A percentile compares a stretch with the other conserved stretches of the same genome.
Conservation (phyloP, 371 early-diverging fungal genomes). For the Mortierella sp. region DNA sequence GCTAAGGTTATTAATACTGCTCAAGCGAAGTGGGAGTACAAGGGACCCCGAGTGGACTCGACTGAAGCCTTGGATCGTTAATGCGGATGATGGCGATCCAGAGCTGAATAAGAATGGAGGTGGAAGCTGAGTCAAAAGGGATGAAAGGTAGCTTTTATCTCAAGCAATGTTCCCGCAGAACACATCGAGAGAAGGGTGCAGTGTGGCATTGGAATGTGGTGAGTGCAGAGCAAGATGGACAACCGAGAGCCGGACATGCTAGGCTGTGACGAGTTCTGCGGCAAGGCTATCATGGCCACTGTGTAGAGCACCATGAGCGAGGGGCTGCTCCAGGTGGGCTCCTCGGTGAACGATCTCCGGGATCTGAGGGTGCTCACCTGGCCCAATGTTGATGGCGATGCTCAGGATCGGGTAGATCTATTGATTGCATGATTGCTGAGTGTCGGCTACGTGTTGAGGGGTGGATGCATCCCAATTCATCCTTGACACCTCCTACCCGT, state of each 20-base stretch:
- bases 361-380: neutral
- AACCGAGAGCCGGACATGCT: too few relatives aligned
- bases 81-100: too few relatives aligned
- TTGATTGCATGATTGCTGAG: neutral
- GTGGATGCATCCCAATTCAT: slow-evolving; percentile 25
- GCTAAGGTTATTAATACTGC: slow-evolving; percentile 16
- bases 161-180: neutral
- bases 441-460: slow-evolving; percentile 5
- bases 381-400: neutral
- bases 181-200: slow-evolving; percentile 5
- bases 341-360: too few relatives aligned
- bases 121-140: neutral
- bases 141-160: slow-evolving; percentile 3
- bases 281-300: too few relatives aligned
- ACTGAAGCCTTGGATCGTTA: too few relatives aligned
- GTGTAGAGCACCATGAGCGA: too few relatives aligned
- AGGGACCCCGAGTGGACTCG: too few relatives aligned
- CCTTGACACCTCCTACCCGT: slow-evolving; percentile 30
- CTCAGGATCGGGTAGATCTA: neutral
- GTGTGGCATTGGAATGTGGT: slow-evolving; percentile 28
- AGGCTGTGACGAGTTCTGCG: too few relatives aligned
- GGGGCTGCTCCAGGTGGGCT: too few relatives aligned
- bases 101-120: neutral
- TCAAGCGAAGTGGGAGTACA: neutral
- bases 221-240: slow-evolving; percentile 14